phyloP scores from a whole-genome alignment of 306 rosid genomes.

The Potentilla sterilis region DNA sequence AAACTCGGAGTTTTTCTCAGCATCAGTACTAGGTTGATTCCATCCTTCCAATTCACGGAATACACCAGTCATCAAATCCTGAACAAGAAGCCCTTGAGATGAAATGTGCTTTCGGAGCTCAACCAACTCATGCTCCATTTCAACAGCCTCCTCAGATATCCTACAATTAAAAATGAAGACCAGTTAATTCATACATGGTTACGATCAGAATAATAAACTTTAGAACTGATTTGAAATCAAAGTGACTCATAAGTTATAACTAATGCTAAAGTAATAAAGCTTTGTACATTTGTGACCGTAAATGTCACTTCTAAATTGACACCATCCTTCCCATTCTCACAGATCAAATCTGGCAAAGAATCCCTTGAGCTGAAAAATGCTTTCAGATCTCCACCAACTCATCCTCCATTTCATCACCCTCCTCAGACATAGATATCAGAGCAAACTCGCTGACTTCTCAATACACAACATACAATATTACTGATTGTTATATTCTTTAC shows the following conservation, averaged over 20 bases:
- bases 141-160: constrained; percentile 95
- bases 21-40: constrained; percentile 49
- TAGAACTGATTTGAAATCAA: not conserved
- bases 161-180: constrained; percentile 40
- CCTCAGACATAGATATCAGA: constrained; percentile 56
- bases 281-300: constrained; percentile 8
- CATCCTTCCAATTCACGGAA: constrained; percentile 82
- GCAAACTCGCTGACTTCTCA: not conserved
- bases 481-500: not conserved
- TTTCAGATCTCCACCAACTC: constrained; percentile 77
- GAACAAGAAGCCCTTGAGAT: constrained; percentile 84
- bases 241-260: not conserved
- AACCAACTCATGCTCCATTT: constrained; percentile 83
- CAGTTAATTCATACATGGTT: constrained; percentile 12
- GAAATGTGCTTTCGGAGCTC: constrained; percentile 89
- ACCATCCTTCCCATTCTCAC: constrained; percentile 83
- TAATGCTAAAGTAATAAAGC: not conserved
- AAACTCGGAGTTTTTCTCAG: constrained; percentile 40
- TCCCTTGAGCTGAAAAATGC: constrained; percentile 79
- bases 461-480: not conserved
- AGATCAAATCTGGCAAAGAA: constrained; percentile 85
- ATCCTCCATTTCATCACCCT: constrained; percentile 86
- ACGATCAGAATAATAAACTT: not conserved
- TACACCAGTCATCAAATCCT: constrained; percentile 94
- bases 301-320: constrained; percentile 41